Conservation (phyloP, 495 filamentous ascomycete genomes). For the Aspergillus leporis region DNA sequence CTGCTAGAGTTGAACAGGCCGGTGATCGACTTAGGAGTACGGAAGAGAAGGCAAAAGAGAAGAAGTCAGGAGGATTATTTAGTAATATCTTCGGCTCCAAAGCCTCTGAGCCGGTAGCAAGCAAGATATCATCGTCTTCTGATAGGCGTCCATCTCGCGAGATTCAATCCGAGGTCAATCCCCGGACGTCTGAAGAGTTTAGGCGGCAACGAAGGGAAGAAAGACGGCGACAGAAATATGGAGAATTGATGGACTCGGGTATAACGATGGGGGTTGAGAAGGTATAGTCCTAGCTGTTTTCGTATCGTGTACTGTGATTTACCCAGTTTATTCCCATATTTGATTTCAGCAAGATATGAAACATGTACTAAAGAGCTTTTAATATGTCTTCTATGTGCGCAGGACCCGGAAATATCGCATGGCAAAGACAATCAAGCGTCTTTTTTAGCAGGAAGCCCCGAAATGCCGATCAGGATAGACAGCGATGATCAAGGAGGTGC, state of each 20-base stretch:
- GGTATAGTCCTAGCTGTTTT: slow-evolving; percentile 47
- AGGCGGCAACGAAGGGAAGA: slow-evolving; percentile 45
- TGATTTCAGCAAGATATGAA: slow-evolving; percentile 18
- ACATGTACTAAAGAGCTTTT: slow-evolving; percentile 40
- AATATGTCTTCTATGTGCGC: slow-evolving; percentile 34
- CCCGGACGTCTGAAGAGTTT: slow-evolving; percentile 33
- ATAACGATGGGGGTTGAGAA: slow-evolving; percentile 38
- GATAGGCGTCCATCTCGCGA: slow-evolving; percentile 40
- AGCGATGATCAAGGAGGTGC: slow-evolving; percentile 35
- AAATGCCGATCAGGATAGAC: slow-evolving; percentile 41
- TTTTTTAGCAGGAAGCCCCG: slow-evolving; percentile 55
- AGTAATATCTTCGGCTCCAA: slow-evolving; percentile 41
- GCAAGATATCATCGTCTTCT: slow-evolving; percentile 33
- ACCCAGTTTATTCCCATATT: slow-evolving; percentile 19
- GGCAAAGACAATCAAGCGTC: slow-evolving; percentile 37
- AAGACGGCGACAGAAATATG: slow-evolving; percentile 40
- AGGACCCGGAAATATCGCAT: slow-evolving; percentile 37
- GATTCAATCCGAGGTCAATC: slow-evolving; percentile 38
- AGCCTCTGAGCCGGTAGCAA: slow-evolving; percentile 35
- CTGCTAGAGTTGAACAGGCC: slow-evolving; percentile 30
- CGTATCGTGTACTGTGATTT: slow-evolving; percentile 34
- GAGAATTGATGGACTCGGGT: slow-evolving; percentile 38
- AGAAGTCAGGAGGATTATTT: slow-evolving; percentile 36
- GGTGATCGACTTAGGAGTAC: slow-evolving; percentile 31
- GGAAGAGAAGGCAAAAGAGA: slow-evolving; percentile 34